A percentile compares a stretch with the other conserved stretches of the same genome.
Conservation (phyloP, 129 eudicot species). For the Chrysanthemum makinoi region DNA sequence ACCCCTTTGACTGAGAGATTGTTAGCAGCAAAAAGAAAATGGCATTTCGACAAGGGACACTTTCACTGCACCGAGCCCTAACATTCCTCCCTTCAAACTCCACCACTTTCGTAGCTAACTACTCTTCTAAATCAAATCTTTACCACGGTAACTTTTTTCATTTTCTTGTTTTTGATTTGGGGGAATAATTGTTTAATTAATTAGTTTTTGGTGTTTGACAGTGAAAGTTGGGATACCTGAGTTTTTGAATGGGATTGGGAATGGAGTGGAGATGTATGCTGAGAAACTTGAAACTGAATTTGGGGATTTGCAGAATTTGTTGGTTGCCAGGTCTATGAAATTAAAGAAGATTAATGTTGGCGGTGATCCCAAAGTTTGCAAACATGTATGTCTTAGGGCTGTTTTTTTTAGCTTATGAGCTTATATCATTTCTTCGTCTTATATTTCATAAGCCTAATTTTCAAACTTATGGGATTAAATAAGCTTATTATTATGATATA, state of each 20-base stretch:
- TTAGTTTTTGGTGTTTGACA: conserved; percentile 23
- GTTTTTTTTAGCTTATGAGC: background rate
- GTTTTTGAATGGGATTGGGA: conserved; percentile 81
- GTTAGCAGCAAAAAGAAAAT: conserved; percentile 24
- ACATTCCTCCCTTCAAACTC: conserved; percentile 28
- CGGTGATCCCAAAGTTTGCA: conserved; percentile 50
- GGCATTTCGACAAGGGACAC: conserved; percentile 57
- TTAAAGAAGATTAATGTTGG: conserved; percentile 56
- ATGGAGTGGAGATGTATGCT: conserved; percentile 76
- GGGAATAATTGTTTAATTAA: background rate
- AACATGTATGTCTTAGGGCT: conserved; percentile 44
- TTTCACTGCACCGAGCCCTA: conserved; percentile 23
- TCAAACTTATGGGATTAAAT: too few species aligned
- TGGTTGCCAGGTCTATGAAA: conserved; percentile 70
- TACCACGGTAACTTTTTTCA: conserved; percentile 43
- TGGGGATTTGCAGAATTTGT: conserved; percentile 78
- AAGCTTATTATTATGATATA: too few species aligned
- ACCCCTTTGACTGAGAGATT: background rate
- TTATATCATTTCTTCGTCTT: too few species aligned
- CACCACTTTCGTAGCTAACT: conserved; percentile 37
- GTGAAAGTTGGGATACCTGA: conserved; percentile 92
- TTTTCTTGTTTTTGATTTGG: background rate
- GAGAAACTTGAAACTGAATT: conserved; percentile 80
- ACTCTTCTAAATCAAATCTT: conserved; percentile 64
- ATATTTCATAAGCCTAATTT: too few species aligned